Evolutionary conservation across 1,284 basidiomycete species (phyloP), one percentile per base, ranked within the genome.

Genomic region (Tilletia caries): DNA sequence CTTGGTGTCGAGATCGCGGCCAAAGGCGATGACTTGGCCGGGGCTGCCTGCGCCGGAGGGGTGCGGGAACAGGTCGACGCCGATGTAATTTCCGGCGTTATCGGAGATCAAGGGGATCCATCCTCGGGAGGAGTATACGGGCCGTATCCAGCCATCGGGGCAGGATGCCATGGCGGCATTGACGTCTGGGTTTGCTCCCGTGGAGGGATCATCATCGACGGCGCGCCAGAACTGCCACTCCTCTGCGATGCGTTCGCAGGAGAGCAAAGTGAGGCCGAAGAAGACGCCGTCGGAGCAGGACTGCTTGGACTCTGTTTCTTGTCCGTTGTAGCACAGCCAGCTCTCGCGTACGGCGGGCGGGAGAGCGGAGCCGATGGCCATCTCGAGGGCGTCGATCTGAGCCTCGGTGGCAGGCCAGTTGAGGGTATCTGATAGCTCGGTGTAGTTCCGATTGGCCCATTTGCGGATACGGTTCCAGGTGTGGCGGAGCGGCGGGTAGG

Each of bases 11-110:
- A 98, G 97, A 82, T 98, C 95, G 67, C 95, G 88, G 15, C 95
- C 95, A 84, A 98, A 98, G 64, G 98, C 90, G 73, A 98, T 98
- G 66, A 97, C 94, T 83, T 98, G 95, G 3, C 95, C 96, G 65
- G 89, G 86, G 1, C 88, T 84, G 64, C 94, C 95, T 44, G 75
- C 72, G 33, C 78, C 76, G 25, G 70, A 68, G 1, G 79, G 77
- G n/a, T 82, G 83, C 4, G 95, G 95, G 83, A 91, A 93, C 71
- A 98, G 87, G 84, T 99, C 95, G 65, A 99, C 88, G 67, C 95
- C 95, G 72, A 98, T 88, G 83, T 99, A 99, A 85, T 99, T 99
- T 32, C 95, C 96, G 23, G 89, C 90, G 75, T 92, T 91, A 85
- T 99, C 95, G 50, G 90, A 90, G 69, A 97, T 88, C 72, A 98